A percentile compares a stretch with the other conserved stretches of the same genome.
Evolutionary conservation across 441 rosid genomes (phyloP).

Genomic region (Erysimum cheiri): DNA sequence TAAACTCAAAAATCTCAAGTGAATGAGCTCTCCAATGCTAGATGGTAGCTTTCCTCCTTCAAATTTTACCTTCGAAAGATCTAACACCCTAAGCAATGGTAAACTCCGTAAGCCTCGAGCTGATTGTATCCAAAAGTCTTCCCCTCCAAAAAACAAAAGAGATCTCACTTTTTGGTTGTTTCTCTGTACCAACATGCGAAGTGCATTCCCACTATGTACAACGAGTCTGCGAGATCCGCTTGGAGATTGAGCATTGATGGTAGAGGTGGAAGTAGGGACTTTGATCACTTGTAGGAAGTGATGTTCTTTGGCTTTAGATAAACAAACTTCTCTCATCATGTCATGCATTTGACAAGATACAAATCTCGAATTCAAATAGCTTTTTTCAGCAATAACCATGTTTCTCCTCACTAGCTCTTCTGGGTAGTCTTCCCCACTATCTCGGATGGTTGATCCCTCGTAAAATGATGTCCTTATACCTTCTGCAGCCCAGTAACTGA

Average conservation of each 20-base stretch:
- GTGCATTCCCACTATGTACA: neutral
- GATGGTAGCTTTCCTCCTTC: neutral
- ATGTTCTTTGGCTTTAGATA: constrained; percentile 1
- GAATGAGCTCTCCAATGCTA: neutral
- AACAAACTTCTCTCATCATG: constrained; percentile 2
- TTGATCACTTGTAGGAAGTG: neutral
- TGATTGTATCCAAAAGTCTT: neutral
- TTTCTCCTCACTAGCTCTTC: neutral
- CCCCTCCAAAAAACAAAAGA: neutral
- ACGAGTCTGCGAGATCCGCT: neutral
- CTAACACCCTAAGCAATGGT: neutral
- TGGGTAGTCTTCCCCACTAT: too few relatives aligned
- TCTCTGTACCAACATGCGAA: neutral
- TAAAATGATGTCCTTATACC: neutral
- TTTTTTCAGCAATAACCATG: neutral
- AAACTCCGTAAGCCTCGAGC: neutral
- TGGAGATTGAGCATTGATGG: neutral
- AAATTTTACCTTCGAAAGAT: neutral
- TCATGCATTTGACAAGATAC: neutral
- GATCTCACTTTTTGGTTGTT: neutral
- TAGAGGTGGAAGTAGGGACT: neutral
- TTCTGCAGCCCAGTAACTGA: neutral
- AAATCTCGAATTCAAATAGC: neutral
- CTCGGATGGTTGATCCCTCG: neutral
- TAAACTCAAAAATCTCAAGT: constrained; percentile 1